Evolutionary conservation across 495 filamentous ascomycete species (phyloP), one percentile per base, ranked within the genome.

Genomic region (Chaetomidium leptoderma): DNA sequence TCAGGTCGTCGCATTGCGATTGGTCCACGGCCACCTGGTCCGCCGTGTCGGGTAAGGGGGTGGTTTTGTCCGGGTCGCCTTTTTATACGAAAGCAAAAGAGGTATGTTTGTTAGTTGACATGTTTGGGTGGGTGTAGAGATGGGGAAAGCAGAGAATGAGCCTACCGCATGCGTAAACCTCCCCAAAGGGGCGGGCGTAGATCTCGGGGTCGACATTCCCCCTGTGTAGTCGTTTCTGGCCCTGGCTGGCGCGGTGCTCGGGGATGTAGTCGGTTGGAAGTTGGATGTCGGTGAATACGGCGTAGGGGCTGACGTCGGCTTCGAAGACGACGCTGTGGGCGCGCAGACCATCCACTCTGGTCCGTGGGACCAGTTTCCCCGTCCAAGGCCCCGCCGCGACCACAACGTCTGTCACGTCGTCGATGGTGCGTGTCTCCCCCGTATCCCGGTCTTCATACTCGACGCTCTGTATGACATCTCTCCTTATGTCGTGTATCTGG

Each of bases 381-480:
- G 92, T 96, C 93, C 93, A 98, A 3, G 93, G 93, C 0, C 93
- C 93, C 11, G 93, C 91, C 9, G 91, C 77, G 24, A 98, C 74
- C 27, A 97, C 77, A 3, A 95, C 80, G 65, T 90, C 89, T 10
- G 90, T 93, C 14, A 92, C 89, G 14, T 81, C 76, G 44, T 90
- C 75, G 1, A 89, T 86, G 21, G 76, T 75, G 17, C 39, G 54
- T 2, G 73, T 68, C 78, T 71, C 14, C 76, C 78, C 4, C 78
- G 83, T 44, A 17, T 42, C 26, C 10, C 87, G 90, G 50, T 89
- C 83, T 50, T 76, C 77, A 66, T 95, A 98, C 7, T 85, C 87
- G 44, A 97, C 81, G 11, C 81, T 84, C 58, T 83, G 74, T 11
- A 93, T 30, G 47, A 47, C 86, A 2, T 63, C 72, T 19, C 74